Percentiles rank a stretch among this genome's conserved stretches.
These are phyloP conservation scores for Xylaria sp. DNA, from an alignment of 2,329 filamentous ascomycete genomes.

Conservation along the genomic window DNA sequence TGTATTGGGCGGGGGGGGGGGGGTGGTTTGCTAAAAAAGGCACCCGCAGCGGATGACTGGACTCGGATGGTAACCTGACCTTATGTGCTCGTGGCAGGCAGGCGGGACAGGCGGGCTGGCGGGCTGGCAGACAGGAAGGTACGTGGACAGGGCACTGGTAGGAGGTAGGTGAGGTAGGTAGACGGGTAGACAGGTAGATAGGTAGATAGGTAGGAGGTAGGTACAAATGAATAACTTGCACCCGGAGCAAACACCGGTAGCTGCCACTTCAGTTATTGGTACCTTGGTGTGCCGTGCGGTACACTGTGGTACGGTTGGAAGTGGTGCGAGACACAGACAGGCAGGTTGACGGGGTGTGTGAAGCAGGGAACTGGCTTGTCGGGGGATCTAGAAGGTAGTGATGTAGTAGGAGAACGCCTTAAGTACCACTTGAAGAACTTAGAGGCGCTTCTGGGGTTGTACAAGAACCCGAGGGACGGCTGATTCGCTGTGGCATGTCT, in stretches of 20 bases:
- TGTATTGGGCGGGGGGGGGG: not conserved
- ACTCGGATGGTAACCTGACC: not conserved
- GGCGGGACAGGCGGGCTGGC: not conserved
- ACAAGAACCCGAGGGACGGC: slow-evolving; percentile 20
- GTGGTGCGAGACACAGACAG: slow-evolving; percentile 18
- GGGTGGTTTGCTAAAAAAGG: not conserved
- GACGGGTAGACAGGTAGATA: slow-evolving; percentile 1
- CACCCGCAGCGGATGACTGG: not conserved
- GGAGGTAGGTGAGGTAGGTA: slow-evolving; percentile 2
- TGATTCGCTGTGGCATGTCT: slow-evolving; percentile 17
- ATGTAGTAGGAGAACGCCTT: slow-evolving; percentile 9
- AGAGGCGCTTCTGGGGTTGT: slow-evolving; percentile 20
- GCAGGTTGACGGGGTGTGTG: not conserved
- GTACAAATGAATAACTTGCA: slow-evolving; percentile 1
- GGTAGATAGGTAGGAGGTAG: slow-evolving; percentile 16
- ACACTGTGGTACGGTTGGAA: slow-evolving; percentile 31
- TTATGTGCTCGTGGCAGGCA: not conserved
- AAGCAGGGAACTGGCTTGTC: slow-evolving; percentile 15
- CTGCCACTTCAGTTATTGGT: slow-evolving; percentile 24
- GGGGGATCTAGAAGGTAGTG: slow-evolving; percentile 9
- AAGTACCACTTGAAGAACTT: slow-evolving; percentile 20
- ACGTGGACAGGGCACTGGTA: not conserved
- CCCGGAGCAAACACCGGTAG: slow-evolving; percentile 13
- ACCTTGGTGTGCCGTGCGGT: slow-evolving; percentile 31
- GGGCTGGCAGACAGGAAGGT: slow-evolving; percentile 4